Conservation (phyloP, 2,329 filamentous ascomycete genomes). For the Penicillium polonicum region DNA sequence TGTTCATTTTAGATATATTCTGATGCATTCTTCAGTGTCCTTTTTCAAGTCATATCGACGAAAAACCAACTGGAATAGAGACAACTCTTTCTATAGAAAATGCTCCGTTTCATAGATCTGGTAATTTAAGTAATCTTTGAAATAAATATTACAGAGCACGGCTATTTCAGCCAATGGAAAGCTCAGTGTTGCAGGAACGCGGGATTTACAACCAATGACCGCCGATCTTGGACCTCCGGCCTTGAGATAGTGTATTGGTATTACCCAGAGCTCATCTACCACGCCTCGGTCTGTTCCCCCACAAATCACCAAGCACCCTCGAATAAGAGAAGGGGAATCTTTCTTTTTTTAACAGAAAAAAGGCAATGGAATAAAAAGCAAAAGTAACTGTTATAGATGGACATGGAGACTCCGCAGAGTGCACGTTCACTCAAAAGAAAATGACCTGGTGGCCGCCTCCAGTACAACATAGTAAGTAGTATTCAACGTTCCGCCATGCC, state of each 20-base stretch:
- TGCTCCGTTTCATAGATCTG: neutral
- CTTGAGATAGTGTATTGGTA: constrained; percentile 10
- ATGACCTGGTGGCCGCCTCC: neutral
- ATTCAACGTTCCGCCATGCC: neutral
- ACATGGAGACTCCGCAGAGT: neutral
- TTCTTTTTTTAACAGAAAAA: neutral
- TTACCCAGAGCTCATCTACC: neutral
- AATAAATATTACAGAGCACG: neutral
- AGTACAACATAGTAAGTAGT: neutral
- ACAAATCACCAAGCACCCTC: neutral
- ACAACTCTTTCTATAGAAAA: neutral
- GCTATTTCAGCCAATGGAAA: rapidly evolving
- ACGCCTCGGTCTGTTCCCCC: neutral
- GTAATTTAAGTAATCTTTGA: neutral
- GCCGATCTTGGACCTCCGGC: rapidly evolving
- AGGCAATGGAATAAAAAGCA: neutral
- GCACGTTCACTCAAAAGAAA: neutral
- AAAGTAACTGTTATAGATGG: neutral
- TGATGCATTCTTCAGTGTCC: rapidly evolving
- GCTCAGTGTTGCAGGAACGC: rapidly evolving
- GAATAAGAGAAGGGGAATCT: neutral
- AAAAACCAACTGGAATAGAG: neutral
- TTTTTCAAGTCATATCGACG: neutral
- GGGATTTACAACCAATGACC: neutral
- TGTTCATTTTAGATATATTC: neutral